Base-by-base conservation (phyloP, 1,139 yeast genomes). In the Lodderomyces margitis region DNA sequence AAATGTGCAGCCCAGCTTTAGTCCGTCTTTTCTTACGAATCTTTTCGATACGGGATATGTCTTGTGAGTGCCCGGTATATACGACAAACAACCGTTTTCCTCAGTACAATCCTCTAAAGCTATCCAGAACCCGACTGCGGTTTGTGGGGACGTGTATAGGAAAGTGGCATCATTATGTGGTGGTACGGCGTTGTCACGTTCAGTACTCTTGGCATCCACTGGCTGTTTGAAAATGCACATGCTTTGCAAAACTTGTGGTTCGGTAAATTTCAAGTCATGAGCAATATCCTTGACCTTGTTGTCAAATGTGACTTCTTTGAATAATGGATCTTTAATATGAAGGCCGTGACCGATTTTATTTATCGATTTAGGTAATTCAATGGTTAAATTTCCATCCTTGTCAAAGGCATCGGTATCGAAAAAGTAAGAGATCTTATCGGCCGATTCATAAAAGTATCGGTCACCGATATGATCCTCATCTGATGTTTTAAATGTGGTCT, bases 201-300 rank as follows among this genome's bases (percentile, higher is more conserved):
- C 37, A 1, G 28, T 30, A 14, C 9, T 23, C 11, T 34, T 34
- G 30, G 8, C 15, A 3, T 48, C 50, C 2, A 49, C 53, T 0
- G 94, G 91, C 55, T 85, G 94, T 56, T 86, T 86, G 62, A 86
- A 83, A 36, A 86, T 83, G 30, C 84, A 66, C 95, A 86, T 86
- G 47, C 87, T 80, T 58, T 86, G 95, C 36, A 86, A 68, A 2
- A 87, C 85, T 23, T 85, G 64, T 0, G 95, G 89, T 45, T 85
- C 89, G 34, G 64, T 51, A 51, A 74, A 81, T 0, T 74, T 69
- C 40, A 86, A 62, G 31, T 75, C 69, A 8, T 59, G 56, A 10
- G 84, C 86, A 35, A 86, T 76, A 0, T 58, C 71, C 34, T 68
- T 60, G 10, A 83, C 75, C 28, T 76, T 70, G 1, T 58, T 64